Evolutionary conservation across 495 filamentous ascomycete genomes (phyloP).

Genomic region (Xylaria palmicola): DNA sequence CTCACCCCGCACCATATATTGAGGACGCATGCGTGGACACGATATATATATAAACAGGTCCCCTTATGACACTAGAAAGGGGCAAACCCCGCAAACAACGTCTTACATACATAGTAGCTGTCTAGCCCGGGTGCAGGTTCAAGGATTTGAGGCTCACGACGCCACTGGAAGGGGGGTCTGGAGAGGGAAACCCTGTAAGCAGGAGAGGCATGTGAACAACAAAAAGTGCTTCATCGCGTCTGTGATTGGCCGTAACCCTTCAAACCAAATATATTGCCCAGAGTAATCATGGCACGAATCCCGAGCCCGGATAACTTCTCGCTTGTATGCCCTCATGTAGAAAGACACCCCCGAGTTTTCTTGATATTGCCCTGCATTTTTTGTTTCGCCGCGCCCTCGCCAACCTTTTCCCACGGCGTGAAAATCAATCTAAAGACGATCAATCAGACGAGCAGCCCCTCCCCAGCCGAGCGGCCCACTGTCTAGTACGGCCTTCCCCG

Average conservation of each 20-base stretch:
- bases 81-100: constrained; percentile 4
- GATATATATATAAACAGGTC: constrained; percentile 4
- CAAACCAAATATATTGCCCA: not conserved
- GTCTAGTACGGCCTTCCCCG: constrained; percentile 3
- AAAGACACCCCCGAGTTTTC: not conserved
- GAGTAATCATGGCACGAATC: not conserved
- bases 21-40: not conserved
- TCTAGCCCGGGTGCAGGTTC: constrained; percentile 7
- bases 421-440: constrained; percentile 5
- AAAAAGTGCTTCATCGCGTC: not conserved
- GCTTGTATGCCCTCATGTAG: constrained; percentile 13
- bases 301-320: not conserved
- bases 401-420: not conserved
- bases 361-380: constrained; percentile 1
- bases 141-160: constrained; percentile 10
- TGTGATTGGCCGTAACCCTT: not conserved
- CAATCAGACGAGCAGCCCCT: too few species aligned
- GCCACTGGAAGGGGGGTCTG: not conserved
- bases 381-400: not conserved
- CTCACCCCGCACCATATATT: constrained; percentile 3
- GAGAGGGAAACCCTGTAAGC: not conserved
- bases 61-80: not conserved
- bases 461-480: not conserved
- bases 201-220: constrained; percentile 10
- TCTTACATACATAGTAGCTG: too few species aligned